Evolutionary conservation across 129 eudicot genomes (phyloP).

Genomic region (Flaveria linearis): DNA sequence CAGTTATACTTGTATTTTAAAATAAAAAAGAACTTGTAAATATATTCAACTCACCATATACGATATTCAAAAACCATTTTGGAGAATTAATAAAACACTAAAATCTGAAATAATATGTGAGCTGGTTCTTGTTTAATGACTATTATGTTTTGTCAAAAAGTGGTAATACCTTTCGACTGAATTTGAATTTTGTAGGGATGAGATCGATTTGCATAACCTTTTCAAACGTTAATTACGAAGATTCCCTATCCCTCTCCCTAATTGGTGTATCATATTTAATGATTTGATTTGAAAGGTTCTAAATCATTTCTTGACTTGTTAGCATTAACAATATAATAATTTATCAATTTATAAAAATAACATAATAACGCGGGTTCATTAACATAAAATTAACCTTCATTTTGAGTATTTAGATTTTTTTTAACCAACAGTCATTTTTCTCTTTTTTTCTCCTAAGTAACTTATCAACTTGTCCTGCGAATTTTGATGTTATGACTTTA

Average conservation of each 20-base stretch:
- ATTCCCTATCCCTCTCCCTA: constrained; percentile 15
- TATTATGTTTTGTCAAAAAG: constrained; percentile 30
- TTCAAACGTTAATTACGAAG: constrained; percentile 33
- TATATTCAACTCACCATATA: no score
- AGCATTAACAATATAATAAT: constrained; percentile 15
- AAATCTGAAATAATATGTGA: background rate
- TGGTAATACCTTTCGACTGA: background rate
- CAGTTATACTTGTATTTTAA: no score
- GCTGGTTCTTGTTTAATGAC: background rate
- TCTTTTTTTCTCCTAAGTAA: no score
- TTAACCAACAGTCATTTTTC: no score
- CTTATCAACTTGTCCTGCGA: no score
- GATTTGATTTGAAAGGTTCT: constrained; percentile 27
- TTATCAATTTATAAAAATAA: background rate
- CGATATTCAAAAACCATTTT: background rate
- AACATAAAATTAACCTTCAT: background rate
- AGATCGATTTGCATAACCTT: background rate
- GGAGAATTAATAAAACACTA: background rate
- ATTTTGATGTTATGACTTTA: no score
- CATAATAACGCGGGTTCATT: background rate
- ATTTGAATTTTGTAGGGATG: constrained; percentile 18
- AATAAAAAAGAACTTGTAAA: no score
- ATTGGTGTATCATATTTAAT: constrained; percentile 12
- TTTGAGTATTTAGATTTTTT: background rate
- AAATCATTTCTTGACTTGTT: background rate